phyloP scores from a whole-genome alignment of 306 rosid genomes.

The Quercus engelmannii region DNA sequence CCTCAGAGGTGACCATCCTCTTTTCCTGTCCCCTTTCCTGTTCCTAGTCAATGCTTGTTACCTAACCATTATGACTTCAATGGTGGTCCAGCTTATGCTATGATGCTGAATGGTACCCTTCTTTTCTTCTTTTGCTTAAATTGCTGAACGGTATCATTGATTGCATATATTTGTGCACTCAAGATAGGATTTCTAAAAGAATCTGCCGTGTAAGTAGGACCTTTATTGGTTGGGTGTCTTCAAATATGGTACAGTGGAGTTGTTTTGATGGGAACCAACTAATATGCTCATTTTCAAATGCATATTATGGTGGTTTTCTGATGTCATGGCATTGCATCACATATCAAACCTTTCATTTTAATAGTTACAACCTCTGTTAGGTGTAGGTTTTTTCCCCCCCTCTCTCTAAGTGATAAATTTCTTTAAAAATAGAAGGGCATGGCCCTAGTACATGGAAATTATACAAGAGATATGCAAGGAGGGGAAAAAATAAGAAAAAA shows the following conservation, averaged over 20 bases:
- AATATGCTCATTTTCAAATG: neutral
- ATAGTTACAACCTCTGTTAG: no score
- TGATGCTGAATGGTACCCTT: no score
- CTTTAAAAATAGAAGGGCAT: neutral
- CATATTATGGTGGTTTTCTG: neutral
- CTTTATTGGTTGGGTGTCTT: slow-evolving; percentile 1
- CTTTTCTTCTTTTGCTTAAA: neutral
- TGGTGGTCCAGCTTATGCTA: no score
- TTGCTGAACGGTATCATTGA: neutral
- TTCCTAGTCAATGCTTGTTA: no score
- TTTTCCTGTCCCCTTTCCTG: no score
- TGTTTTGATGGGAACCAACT: slow-evolving; percentile 1
- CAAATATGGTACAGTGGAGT: neutral
- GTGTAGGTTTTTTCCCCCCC: no score
- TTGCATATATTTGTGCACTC: neutral
- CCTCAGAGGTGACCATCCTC: no score
- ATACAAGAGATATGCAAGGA: no score
- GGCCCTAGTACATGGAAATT: neutral
- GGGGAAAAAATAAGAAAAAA: no score
- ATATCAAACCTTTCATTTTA: neutral
- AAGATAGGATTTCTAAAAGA: neutral
- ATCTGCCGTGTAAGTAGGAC: neutral
- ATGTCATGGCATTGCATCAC: slow-evolving; percentile 9
- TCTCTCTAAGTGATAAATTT: neutral
- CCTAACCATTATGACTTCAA: no score